Conservation (phyloP, 2,329 filamentous ascomycete genomes). For the Graphilbum fragrans region DNA sequence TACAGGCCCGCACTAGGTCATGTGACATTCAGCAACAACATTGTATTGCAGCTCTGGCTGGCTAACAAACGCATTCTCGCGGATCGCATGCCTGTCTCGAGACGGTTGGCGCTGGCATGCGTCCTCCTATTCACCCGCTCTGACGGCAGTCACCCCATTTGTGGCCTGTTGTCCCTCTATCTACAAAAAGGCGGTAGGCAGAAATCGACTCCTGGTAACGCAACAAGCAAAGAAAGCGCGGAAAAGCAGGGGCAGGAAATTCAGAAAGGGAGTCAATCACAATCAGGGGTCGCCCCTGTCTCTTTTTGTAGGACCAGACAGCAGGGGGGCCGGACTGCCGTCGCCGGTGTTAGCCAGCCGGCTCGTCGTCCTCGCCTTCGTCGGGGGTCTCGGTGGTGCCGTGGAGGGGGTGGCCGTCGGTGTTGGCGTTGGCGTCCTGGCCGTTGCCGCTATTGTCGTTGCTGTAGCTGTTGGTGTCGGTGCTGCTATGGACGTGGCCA, state of each 20-base stretch:
- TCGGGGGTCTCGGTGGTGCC: too few relatives aligned
- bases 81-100: too few relatives aligned
- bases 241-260: too few relatives aligned
- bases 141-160: conserved; percentile 50
- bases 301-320: conserved; percentile 42
- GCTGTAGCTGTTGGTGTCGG: background rate
- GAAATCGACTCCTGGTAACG: too few relatives aligned
- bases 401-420: background rate
- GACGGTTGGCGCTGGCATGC: too few relatives aligned
- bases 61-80: too few relatives aligned
- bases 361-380: background rate
- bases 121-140: background rate
- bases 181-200: conserved; percentile 16
- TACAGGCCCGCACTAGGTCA: too few relatives aligned
- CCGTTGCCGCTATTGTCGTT: background rate
- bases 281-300: background rate
- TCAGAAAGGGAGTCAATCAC: too few relatives aligned
- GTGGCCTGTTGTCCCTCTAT: conserved; percentile 50
- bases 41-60: too few relatives aligned
- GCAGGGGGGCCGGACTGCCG: conserved; percentile 58
- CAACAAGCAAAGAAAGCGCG: too few relatives aligned
- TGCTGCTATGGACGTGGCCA: too few relatives aligned
- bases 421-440: background rate
- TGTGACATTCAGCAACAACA: too few relatives aligned
- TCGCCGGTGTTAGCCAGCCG: conserved; percentile 38